Conservation (phyloP, 768 basidiomycete species). For the Naganishia vaughanmartiniae region DNA sequence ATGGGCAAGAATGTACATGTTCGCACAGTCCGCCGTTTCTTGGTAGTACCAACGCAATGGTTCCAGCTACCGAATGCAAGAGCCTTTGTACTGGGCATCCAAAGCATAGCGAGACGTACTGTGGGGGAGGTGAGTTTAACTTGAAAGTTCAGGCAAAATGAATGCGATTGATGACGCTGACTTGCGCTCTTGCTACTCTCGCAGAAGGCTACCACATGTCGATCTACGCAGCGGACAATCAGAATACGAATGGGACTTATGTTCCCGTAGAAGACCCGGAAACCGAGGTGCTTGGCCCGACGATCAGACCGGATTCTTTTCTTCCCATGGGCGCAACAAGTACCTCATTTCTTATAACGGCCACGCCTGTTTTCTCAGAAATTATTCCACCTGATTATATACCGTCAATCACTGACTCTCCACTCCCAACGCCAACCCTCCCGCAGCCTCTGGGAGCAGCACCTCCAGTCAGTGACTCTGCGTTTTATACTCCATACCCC, state of each 20-base stretch:
- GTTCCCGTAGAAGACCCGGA: background rate
- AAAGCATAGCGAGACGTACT: conserved; percentile 2
- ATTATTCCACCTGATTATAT: background rate
- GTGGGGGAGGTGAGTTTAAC: background rate
- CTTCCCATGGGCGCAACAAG: background rate
- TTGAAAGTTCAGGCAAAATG: background rate
- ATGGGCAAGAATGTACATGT: conserved; percentile 1
- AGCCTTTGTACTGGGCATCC: background rate
- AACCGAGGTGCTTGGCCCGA: background rate
- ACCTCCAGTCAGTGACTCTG: background rate
- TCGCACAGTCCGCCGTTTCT: conserved; percentile 2
- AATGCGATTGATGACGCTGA: background rate
- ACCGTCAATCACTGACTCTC: background rate
- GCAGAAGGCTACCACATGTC: background rate
- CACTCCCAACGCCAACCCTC: no score
- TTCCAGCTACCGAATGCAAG: background rate
- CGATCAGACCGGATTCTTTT: background rate
- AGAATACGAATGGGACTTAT: background rate
- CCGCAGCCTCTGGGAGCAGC: no score
- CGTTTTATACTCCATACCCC: background rate
- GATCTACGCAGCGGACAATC: background rate
- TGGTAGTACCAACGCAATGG: background rate
- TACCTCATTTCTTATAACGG: background rate
- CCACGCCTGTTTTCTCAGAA: background rate
- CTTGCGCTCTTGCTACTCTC: background rate